Percentiles rank a stretch among this genome's conserved stretches.
Evolutionary conservation across 345 rosid species (phyloP).

Genomic region (Linum trigynum): DNA sequence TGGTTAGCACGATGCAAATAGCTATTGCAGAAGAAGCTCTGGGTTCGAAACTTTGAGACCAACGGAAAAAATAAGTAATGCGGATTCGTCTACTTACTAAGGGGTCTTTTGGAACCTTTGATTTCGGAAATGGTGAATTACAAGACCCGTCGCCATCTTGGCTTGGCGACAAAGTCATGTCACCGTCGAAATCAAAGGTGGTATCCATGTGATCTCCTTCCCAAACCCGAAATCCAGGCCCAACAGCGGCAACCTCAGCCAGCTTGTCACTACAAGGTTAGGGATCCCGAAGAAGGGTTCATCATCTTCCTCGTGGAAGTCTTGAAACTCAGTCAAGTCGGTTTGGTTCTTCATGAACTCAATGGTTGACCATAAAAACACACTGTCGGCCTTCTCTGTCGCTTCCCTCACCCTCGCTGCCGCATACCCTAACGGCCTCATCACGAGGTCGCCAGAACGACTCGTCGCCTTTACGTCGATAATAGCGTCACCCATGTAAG

Average conservation of each 20-base stretch:
- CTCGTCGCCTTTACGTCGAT: constrained; percentile 34
- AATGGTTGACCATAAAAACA: constrained; percentile 28
- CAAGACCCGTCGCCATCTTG: constrained; percentile 25
- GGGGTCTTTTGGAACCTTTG: no score
- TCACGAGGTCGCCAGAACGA: constrained; percentile 28
- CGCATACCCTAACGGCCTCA: constrained; percentile 36
- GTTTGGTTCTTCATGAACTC: constrained; percentile 35
- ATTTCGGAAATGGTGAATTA: no score
- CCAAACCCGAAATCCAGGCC: constrained; percentile 65
- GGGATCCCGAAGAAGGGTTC: constrained; percentile 60
- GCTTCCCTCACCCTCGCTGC: constrained; percentile 32
- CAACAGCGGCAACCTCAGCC: constrained; percentile 45
- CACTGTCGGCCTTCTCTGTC: constrained; percentile 30
- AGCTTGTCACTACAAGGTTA: constrained; percentile 51
- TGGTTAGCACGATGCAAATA: no score
- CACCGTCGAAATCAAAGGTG: constrained; percentile 42
- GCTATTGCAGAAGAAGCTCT: no score
- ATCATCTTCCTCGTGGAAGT: constrained; percentile 28
- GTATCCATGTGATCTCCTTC: constrained; percentile 42
- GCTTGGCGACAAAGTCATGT: constrained; percentile 31
- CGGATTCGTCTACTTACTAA: no score
- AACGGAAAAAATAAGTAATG: no score
- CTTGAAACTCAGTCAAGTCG: constrained; percentile 38
- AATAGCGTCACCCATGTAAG: constrained; percentile 36
- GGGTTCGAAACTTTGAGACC: no score